Evolutionary conservation across 2,329 filamentous ascomycete species (phyloP).

Genomic region (Cordyceps militaris): DNA sequence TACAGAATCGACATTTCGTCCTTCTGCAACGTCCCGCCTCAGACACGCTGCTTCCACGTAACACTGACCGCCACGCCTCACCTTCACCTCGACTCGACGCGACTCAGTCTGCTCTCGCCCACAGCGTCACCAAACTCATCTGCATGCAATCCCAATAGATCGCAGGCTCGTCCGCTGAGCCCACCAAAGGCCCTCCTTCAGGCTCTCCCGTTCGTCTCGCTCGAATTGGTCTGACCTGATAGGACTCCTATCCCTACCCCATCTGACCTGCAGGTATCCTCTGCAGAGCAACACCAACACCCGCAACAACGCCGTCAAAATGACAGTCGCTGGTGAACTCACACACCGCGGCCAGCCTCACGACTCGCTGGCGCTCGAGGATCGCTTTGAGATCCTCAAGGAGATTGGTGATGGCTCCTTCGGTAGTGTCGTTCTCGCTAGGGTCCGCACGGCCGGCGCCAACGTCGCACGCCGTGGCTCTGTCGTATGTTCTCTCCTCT

Average conservation of each 20-base stretch:
- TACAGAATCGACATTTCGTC: background rate
- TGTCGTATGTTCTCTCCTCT: conserved; percentile 59
- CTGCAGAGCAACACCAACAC: conserved; percentile 1
- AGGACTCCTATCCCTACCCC: background rate
- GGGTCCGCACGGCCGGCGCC: conserved; percentile 84
- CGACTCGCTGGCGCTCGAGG: conserved; percentile 65
- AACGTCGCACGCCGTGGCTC: conserved; percentile 84
- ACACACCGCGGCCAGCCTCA: conserved; percentile 60
- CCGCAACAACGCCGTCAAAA: conserved; percentile 35
- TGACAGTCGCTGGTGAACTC: conserved; percentile 72
- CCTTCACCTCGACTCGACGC: conserved; percentile 2
- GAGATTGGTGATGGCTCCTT: conserved; percentile 99
- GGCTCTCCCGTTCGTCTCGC: conserved; percentile 4
- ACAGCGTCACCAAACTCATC: background rate
- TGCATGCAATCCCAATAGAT: conserved; percentile 13
- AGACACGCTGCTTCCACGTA: conserved; percentile 5
- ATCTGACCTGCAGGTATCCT: conserved; percentile 2
- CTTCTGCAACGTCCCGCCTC: conserved; percentile 7
- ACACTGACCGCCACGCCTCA: background rate
- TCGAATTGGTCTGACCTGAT: conserved; percentile 11
- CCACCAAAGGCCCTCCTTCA: conserved; percentile 1
- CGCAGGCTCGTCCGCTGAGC: conserved; percentile 10
- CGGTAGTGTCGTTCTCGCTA: conserved; percentile 85
- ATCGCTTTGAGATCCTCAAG: conserved; percentile 94
- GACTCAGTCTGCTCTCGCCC: conserved; percentile 1